Percentiles rank a stretch among this genome's conserved stretches.
Conservation (phyloP, 768 basidiomycete species). For the Leccinum longicurvipes region DNA sequence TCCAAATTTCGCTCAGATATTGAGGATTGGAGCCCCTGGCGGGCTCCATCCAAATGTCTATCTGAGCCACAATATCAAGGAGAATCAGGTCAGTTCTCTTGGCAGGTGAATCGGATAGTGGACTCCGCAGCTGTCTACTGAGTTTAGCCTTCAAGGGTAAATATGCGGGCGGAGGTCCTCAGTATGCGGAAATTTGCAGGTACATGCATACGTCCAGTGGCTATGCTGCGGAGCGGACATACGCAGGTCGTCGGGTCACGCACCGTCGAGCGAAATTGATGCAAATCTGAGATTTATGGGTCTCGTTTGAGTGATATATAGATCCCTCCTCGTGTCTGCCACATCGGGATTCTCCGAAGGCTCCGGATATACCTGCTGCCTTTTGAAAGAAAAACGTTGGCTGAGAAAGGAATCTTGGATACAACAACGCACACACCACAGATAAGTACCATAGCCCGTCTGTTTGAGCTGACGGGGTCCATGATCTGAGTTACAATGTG, state of each 20-base stretch:
- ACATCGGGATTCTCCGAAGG: slow-evolving; percentile 24
- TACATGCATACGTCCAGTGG: background rate
- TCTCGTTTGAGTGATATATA: slow-evolving; percentile 14
- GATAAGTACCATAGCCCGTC: background rate
- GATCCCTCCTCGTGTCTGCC: slow-evolving; percentile 9
- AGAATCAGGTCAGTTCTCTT: slow-evolving; percentile 6
- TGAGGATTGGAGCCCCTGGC: background rate
- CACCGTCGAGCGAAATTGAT: slow-evolving; percentile 12
- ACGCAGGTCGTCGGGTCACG: background rate
- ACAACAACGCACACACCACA: background rate
- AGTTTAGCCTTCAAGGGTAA: slow-evolving; percentile 2
- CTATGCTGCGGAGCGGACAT: slow-evolving; percentile 7
- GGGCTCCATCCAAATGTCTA: background rate
- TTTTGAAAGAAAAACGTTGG: slow-evolving; percentile 1
- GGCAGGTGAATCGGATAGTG: slow-evolving; percentile 2
- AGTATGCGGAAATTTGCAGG: background rate
- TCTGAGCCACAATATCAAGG: slow-evolving; percentile 4
- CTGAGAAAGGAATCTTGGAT: slow-evolving; percentile 3
- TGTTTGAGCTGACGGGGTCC: slow-evolving; percentile 17
- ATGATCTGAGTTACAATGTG: slow-evolving; percentile 13
- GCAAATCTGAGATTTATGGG: slow-evolving; percentile 31
- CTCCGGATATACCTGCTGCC: slow-evolving; percentile 8
- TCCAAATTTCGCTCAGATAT: background rate
- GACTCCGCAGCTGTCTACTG: background rate
- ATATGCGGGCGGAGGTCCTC: background rate